These are phyloP conservation scores for Dothideomycetes sp. DNA, from an alignment of 2,329 filamentous ascomycete species.

Conservation along the genomic window DNA sequence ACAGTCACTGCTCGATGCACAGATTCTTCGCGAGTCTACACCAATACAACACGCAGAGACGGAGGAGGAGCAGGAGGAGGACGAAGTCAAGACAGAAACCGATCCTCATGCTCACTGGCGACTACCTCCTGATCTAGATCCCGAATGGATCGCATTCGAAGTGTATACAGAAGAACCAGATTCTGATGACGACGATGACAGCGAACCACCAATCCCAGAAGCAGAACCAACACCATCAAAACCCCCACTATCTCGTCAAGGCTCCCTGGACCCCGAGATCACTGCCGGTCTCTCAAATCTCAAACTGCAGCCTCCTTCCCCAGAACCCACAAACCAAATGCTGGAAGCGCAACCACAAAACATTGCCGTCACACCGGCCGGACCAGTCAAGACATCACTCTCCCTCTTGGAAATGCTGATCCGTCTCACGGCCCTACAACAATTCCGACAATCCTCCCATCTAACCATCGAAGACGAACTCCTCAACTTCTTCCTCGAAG, in stretches of 20 bases:
- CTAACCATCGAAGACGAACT: slow-evolving; percentile 85
- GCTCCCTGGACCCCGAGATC: slow-evolving; percentile 34
- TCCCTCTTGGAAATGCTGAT: slow-evolving; percentile 85
- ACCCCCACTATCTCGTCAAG: slow-evolving; percentile 16
- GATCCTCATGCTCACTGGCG: slow-evolving; percentile 36
- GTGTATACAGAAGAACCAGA: slow-evolving; percentile 61
- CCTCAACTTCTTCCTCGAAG: slow-evolving; percentile 74
- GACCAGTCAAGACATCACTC: slow-evolving; percentile 53
- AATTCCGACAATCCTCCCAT: slow-evolving; percentile 84
- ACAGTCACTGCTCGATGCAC: slow-evolving; percentile 38
- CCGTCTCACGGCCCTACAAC: slow-evolving; percentile 75
- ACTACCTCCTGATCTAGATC: slow-evolving; percentile 67
- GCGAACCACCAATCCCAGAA: slow-evolving; percentile 6
- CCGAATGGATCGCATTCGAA: slow-evolving; percentile 86
- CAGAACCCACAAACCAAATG: slow-evolving; percentile 14
- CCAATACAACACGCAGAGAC: slow-evolving; percentile 15
- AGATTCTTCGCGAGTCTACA: slow-evolving; percentile 35
- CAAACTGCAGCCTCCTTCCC: slow-evolving; percentile 28
- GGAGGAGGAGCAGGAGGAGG: neutral
- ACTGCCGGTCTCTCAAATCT: slow-evolving; percentile 39
- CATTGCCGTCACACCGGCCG: neutral
- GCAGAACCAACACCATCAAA: slow-evolving; percentile 13
- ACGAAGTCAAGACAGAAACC: no score
- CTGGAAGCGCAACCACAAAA: slow-evolving; percentile 31
- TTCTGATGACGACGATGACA: slow-evolving; percentile 42